Evolutionary conservation across 495 filamentous ascomycete genomes (phyloP).

Genomic region (Xylona heveae): DNA sequence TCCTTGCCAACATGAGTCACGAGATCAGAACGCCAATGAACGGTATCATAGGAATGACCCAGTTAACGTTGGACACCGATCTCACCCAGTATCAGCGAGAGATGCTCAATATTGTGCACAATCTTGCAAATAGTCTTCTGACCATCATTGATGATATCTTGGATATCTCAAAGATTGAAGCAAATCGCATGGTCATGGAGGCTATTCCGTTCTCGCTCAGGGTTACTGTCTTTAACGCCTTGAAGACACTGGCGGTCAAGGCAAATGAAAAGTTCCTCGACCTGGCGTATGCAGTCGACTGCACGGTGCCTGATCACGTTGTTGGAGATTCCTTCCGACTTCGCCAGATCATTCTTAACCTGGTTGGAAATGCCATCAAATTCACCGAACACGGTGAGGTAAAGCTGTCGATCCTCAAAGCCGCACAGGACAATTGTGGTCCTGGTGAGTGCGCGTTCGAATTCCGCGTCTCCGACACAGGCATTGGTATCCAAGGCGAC

Average conservation of each 20-base stretch:
- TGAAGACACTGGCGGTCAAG: conserved; percentile 90
- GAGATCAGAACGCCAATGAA: conserved; percentile 96
- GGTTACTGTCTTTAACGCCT: conserved; percentile 89
- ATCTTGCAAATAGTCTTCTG: conserved; percentile 85
- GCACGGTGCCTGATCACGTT: conserved; percentile 87
- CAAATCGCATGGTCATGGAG: conserved; percentile 98
- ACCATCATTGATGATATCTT: conserved; percentile 99
- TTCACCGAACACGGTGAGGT: conserved; percentile 97
- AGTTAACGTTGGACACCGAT: conserved; percentile 89
- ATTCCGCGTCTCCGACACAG: conserved; percentile 92
- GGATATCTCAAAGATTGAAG: conserved; percentile 98
- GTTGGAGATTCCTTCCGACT: conserved; percentile 94
- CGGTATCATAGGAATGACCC: conserved; percentile 81
- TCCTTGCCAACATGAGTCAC: conserved; percentile 98
- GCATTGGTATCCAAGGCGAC: conserved; percentile 89
- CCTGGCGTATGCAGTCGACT: conserved; percentile 84
- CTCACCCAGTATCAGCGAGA: conserved; percentile 88
- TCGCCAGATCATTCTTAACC: conserved; percentile 78
- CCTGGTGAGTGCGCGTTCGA: conserved; percentile 79
- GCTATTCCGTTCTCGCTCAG: conserved; percentile 92
- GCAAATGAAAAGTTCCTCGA: conserved; percentile 95
- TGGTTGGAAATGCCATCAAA: conserved; percentile 74
- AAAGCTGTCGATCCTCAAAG: conserved; percentile 74
- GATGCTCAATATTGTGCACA: conserved; percentile 98
- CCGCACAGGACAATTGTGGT: conserved; percentile 40